Conservation (phyloP, 495 filamentous ascomycete genomes). For the Penicillium daleae region DNA sequence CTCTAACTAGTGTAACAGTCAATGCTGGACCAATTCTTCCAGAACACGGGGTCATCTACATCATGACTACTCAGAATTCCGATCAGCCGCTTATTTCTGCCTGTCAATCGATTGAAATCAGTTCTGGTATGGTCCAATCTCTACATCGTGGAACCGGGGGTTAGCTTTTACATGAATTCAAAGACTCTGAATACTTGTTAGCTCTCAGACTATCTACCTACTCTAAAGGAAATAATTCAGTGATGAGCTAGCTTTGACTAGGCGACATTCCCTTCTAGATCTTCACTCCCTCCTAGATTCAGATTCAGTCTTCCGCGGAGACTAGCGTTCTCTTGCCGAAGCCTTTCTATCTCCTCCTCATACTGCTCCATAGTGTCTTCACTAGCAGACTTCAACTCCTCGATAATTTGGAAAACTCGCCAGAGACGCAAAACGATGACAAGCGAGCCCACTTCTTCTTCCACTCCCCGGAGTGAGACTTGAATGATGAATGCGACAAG, state of each 20-base stretch:
- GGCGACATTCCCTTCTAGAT: not conserved
- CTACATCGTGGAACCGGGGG: not conserved
- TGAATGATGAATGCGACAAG: slow-evolving; percentile 62
- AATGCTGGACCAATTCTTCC: slow-evolving; percentile 16
- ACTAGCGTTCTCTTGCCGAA: slow-evolving; percentile 51
- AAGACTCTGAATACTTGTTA: too few species aligned
- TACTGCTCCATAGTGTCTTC: slow-evolving; percentile 57
- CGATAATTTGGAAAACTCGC: slow-evolving; percentile 70
- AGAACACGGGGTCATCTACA: slow-evolving; percentile 3
- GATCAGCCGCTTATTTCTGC: too few species aligned
- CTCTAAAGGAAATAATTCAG: not conserved
- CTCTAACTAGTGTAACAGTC: slow-evolving; percentile 7
- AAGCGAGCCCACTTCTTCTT: slow-evolving; percentile 64
- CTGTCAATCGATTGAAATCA: not conserved
- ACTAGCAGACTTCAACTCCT: slow-evolving; percentile 63
- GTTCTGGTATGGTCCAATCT: not conserved
- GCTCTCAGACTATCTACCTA: too few species aligned
- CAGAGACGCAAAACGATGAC: slow-evolving; percentile 67
- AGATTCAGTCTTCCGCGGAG: slow-evolving; percentile 42
- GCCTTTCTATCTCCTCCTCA: slow-evolving; percentile 40
- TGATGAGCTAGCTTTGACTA: not conserved
- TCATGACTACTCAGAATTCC: not conserved
- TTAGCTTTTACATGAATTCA: too few species aligned
- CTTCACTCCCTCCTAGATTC: not conserved
- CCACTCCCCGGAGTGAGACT: slow-evolving; percentile 56